Percentiles rank a stretch among this genome's conserved stretches.
phyloP scores from a whole-genome alignment of 2,329 filamentous ascomycete genomes.

The Colletotrichum gloeosporioides region DNA sequence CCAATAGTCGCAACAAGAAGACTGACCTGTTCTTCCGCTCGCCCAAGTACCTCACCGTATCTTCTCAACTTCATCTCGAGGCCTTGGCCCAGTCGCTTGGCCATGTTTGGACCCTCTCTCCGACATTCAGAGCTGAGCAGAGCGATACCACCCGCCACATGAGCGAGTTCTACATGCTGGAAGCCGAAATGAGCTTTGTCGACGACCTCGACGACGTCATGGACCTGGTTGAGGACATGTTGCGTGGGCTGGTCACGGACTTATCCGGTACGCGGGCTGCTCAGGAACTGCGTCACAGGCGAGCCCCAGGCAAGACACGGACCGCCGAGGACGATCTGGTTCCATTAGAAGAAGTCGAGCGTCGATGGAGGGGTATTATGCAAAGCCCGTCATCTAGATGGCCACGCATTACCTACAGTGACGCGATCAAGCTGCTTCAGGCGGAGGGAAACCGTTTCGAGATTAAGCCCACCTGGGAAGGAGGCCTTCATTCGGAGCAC shows the following conservation, averaged over 20 bases:
- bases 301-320: slow-evolving; percentile 19
- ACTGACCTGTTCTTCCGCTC: slow-evolving; percentile 75
- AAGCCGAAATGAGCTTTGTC: slow-evolving; percentile 86
- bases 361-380: slow-evolving; percentile 76
- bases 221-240: slow-evolving; percentile 79
- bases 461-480: slow-evolving; percentile 72
- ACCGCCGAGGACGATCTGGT: slow-evolving; percentile 41
- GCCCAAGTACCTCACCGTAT: slow-evolving; percentile 95
- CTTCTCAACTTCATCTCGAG: slow-evolving; percentile 92
- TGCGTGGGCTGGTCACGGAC: slow-evolving; percentile 57
- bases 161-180: slow-evolving; percentile 99
- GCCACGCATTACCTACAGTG: slow-evolving; percentile 83
- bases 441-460: slow-evolving; percentile 68
- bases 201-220: slow-evolving; percentile 75
- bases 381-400: slow-evolving; percentile 54
- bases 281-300: slow-evolving; percentile 44
- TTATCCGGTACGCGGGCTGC: slow-evolving; percentile 47
- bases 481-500: slow-evolving; percentile 86
- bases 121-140: slow-evolving; percentile 90
- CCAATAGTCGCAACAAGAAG: slow-evolving; percentile 37
- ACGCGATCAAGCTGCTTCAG: slow-evolving; percentile 75
- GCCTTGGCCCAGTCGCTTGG: slow-evolving; percentile 87
- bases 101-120: slow-evolving; percentile 92
- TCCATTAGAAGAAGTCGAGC: slow-evolving; percentile 57
- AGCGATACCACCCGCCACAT: slow-evolving; percentile 94